Evolutionary conservation across 2,329 filamentous ascomycete genomes (phyloP).

Genomic region (Alternaria consortialis): DNA sequence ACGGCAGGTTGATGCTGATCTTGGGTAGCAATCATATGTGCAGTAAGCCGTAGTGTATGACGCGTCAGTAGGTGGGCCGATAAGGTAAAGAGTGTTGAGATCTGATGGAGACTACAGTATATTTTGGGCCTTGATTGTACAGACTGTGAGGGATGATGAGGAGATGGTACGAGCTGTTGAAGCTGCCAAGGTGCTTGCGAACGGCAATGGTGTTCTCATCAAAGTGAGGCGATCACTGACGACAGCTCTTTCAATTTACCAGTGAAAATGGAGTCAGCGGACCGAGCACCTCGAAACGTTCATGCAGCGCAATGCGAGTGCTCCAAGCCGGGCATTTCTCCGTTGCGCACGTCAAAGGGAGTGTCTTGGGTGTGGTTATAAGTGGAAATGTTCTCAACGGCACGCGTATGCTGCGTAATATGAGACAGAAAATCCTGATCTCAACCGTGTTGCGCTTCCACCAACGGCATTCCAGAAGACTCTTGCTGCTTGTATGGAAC

Average conservation of each 20-base stretch:
- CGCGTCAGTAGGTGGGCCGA: constrained; percentile 17
- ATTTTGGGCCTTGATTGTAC: constrained; percentile 4
- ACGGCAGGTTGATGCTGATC: constrained; percentile 11
- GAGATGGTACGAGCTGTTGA: constrained; percentile 2
- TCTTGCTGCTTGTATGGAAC: constrained; percentile 15
- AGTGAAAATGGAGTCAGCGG: constrained; percentile 13
- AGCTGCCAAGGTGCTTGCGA: background rate
- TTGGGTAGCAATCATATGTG: constrained; percentile 1
- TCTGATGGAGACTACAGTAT: constrained; percentile 2
- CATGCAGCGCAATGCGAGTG: constrained; percentile 2
- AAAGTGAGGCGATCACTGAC: constrained; percentile 10
- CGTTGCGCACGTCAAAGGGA: background rate
- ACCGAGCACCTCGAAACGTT: constrained; percentile 12
- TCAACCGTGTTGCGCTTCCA: background rate
- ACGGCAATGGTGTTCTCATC: background rate
- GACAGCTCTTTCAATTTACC: constrained; percentile 1
- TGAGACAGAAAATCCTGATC: constrained; percentile 12
- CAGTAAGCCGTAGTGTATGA: constrained; percentile 8
- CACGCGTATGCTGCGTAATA: constrained; percentile 10
- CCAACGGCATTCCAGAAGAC: constrained; percentile 9
- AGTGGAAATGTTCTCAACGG: constrained; percentile 1
- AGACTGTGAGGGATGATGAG: constrained; percentile 1
- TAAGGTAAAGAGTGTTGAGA: constrained; percentile 6
- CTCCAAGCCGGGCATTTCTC: constrained; percentile 4
- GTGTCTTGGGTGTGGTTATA: background rate